Conservation (phyloP, 208 protist genomes). For the Acanthamoeba healyi region DNA sequence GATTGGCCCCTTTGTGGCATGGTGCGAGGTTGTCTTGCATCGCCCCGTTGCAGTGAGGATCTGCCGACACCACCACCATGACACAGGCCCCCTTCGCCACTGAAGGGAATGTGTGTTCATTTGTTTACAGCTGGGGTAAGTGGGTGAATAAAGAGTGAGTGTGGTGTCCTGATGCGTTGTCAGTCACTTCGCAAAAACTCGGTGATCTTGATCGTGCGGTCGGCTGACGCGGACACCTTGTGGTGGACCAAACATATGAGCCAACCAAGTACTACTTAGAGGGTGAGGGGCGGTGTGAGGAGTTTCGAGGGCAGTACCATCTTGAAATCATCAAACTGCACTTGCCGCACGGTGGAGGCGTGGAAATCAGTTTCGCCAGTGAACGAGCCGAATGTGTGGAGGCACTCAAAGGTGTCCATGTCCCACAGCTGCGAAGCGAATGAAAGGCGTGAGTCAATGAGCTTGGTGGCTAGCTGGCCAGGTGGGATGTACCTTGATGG, state of each 20-base stretch:
- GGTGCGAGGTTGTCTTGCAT: no score
- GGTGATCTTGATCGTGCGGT: conserved; percentile 55
- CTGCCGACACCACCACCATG: no score
- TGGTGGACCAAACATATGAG: background rate
- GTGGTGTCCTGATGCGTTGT: background rate
- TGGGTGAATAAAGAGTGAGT: no score
- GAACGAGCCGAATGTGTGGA: conserved; percentile 39
- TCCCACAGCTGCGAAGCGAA: conserved; percentile 18
- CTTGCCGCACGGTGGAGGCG: conserved; percentile 36
- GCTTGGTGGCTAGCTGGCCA: no score
- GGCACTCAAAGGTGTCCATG: conserved; percentile 60
- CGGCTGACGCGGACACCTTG: conserved; percentile 38
- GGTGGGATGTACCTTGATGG: conserved; percentile 31
- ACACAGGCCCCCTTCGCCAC: no score
- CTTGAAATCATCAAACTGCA: conserved; percentile 59
- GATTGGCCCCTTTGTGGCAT: no score
- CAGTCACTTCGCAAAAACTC: background rate
- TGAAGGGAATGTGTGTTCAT: background rate
- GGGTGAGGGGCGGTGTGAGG: background rate
- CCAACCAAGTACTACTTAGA: no score
- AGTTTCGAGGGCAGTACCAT: background rate
- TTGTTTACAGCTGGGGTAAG: background rate
- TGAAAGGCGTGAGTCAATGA: no score
- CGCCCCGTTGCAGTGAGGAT: no score
- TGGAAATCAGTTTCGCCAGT: conserved; percentile 35